Percentiles rank a stretch among this genome's conserved stretches.
Evolutionary conservation across 2,329 filamentous ascomycete species (phyloP).

Genomic region (Diaporthe sp.): DNA sequence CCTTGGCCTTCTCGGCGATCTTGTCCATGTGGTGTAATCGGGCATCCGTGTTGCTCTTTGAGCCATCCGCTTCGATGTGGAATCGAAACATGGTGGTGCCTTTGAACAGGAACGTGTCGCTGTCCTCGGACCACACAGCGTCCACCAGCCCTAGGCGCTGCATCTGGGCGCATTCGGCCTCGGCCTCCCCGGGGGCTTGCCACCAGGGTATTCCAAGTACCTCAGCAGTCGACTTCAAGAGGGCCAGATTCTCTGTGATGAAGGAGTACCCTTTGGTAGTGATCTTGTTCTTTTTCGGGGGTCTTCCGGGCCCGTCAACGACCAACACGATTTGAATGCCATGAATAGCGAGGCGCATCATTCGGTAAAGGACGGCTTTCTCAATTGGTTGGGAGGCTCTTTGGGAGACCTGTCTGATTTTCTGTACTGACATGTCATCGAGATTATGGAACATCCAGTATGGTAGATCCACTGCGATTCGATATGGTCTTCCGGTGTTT

Average conservation of each 20-base stretch:
- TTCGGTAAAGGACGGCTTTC: not conserved
- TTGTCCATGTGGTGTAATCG: not conserved
- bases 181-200: slow-evolving; percentile 88
- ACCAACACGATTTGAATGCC: not conserved
- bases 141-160: slow-evolving; percentile 88
- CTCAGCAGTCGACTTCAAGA: not conserved
- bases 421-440: not conserved
- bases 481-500: not conserved
- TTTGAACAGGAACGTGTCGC: slow-evolving; percentile 93
- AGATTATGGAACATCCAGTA: slow-evolving; percentile 5
- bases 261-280: not conserved
- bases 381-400: not conserved
- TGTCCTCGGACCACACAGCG: slow-evolving; percentile 94
- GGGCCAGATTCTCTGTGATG: not conserved
- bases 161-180: slow-evolving; percentile 92
- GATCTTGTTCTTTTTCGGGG: not conserved
- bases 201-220: not conserved
- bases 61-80: not conserved
- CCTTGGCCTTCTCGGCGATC: not conserved
- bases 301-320: not conserved
- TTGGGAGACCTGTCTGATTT: not conserved
- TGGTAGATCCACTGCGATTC: slow-evolving; percentile 5
- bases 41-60: slow-evolving; percentile 1
- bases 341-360: not conserved
- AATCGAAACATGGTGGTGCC: not conserved